A percentile compares a stretch with the other conserved stretches of the same genome.
Conservation (phyloP, 2,329 filamentous ascomycete genomes). For the Clonostachys byssicola region DNA sequence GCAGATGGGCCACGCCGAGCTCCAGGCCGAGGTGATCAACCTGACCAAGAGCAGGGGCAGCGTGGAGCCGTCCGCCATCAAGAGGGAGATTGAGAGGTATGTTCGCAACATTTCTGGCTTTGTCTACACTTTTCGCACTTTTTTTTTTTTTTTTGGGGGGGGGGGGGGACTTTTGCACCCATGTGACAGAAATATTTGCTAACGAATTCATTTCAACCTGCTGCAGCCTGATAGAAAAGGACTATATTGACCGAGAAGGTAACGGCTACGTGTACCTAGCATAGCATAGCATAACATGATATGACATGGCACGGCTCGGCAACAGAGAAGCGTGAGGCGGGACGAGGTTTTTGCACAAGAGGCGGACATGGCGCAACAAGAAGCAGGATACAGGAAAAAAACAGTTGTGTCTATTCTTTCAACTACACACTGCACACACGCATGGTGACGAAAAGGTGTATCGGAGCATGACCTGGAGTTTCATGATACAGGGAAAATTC, state of each 20-base stretch:
- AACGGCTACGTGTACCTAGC: slow-evolving; percentile 69
- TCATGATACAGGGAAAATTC: too few relatives aligned
- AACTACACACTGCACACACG: too few relatives aligned
- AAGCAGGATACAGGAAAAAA: too few relatives aligned
- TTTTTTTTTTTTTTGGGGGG: too few relatives aligned
- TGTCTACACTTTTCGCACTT: too few relatives aligned
- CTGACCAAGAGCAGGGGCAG: slow-evolving; percentile 84
- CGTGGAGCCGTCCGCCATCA: slow-evolving; percentile 82
- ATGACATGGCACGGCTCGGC: too few relatives aligned
- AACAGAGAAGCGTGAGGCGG: too few relatives aligned
- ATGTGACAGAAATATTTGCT: neutral
- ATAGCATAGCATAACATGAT: slow-evolving; percentile 21
- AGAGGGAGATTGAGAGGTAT: slow-evolving; percentile 93
- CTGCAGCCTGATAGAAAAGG: slow-evolving; percentile 82
- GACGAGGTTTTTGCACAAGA: neutral
- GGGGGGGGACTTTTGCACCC: too few relatives aligned
- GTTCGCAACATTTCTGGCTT: slow-evolving; percentile 39
- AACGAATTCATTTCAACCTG: neutral
- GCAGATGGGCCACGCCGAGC: slow-evolving; percentile 76
- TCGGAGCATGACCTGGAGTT: too few relatives aligned
- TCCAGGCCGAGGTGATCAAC: slow-evolving; percentile 89
- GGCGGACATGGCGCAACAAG: neutral
- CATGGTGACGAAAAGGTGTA: too few relatives aligned
- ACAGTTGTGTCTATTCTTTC: too few relatives aligned
- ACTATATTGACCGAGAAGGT: slow-evolving; percentile 81